Conservation (phyloP, 768 basidiomycete genomes). For the Boletus reticulatus region DNA sequence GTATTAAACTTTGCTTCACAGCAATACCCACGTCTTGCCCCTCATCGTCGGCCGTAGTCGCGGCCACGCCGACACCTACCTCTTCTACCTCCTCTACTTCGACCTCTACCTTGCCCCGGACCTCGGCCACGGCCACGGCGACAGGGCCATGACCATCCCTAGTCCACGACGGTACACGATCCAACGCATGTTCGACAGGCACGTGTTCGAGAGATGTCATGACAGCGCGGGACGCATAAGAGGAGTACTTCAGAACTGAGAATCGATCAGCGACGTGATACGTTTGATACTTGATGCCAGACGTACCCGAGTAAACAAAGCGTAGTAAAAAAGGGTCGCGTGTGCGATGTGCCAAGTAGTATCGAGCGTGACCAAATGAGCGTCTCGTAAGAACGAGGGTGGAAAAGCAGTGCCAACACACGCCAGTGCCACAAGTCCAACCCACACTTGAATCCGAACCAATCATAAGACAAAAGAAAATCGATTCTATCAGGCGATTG, state of each 20-base stretch:
- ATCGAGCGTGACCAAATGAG: not conserved
- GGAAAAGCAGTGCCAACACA: too few species aligned
- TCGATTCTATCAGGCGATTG: conserved; percentile 19
- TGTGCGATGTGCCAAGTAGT: not conserved
- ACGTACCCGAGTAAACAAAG: not conserved
- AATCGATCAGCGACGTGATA: not conserved
- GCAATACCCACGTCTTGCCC: not conserved
- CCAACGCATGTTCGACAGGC: conserved; percentile 15
- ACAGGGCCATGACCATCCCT: not conserved
- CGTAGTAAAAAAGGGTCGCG: not conserved
- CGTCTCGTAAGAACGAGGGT: not conserved
- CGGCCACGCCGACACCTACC: conserved; percentile 12
- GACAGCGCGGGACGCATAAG: conserved; percentile 15
- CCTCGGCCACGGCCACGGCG: not conserved
- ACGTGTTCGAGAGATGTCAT: conserved; percentile 30
- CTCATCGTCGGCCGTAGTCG: conserved; percentile 14
- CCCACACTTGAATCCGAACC: not conserved
- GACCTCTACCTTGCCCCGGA: not conserved
- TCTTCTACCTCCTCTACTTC: not conserved
- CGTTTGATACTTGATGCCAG: not conserved
- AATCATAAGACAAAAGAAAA: not conserved
- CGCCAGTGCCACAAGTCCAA: not conserved
- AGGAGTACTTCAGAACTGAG: not conserved
- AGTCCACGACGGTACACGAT: not conserved
- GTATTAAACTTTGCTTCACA: not conserved